Percentiles rank a stretch among this genome's conserved stretches.
Conservation (phyloP, 2,329 filamentous ascomycete genomes). For the Annulohypoxylon truncatum region DNA sequence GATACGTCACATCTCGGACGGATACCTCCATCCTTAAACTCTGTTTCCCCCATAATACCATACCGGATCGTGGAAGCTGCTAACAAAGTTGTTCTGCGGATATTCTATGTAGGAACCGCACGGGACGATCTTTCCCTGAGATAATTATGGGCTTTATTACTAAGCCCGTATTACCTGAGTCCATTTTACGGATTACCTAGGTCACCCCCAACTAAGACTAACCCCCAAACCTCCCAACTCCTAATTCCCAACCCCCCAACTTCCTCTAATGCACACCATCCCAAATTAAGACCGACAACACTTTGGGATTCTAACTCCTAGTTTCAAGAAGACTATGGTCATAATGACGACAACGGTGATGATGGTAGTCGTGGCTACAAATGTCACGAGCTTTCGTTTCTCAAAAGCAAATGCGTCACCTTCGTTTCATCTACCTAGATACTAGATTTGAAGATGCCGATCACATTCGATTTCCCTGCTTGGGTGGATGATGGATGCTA, state of each 20-base stretch:
- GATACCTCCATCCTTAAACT: slow-evolving; percentile 9
- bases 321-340: background rate
- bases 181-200: background rate
- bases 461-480: slow-evolving; percentile 5
- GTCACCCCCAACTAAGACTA: slow-evolving; percentile 8
- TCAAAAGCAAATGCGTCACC: slow-evolving; percentile 8
- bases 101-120: slow-evolving; percentile 24
- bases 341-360: slow-evolving; percentile 12
- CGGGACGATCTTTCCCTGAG: slow-evolving; percentile 7
- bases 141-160: slow-evolving; percentile 1
- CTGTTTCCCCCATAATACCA: background rate
- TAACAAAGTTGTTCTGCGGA: slow-evolving; percentile 13
- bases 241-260: background rate
- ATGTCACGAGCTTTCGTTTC: slow-evolving; percentile 4
- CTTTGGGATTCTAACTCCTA: background rate
- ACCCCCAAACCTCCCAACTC: slow-evolving; percentile 13
- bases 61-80: slow-evolving; percentile 17
- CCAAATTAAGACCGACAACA: slow-evolving; percentile 6
- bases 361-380: background rate
- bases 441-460: slow-evolving; percentile 9
- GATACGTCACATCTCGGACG: slow-evolving; percentile 18
- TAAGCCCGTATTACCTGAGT: background rate
- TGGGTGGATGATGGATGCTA: slow-evolving; percentile 10
- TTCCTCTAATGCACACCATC: slow-evolving; percentile 20
- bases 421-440: slow-evolving; percentile 9